Base-by-base conservation (phyloP, 2,329 filamentous ascomycete species). In the Epichloe sylvatica region DNA sequence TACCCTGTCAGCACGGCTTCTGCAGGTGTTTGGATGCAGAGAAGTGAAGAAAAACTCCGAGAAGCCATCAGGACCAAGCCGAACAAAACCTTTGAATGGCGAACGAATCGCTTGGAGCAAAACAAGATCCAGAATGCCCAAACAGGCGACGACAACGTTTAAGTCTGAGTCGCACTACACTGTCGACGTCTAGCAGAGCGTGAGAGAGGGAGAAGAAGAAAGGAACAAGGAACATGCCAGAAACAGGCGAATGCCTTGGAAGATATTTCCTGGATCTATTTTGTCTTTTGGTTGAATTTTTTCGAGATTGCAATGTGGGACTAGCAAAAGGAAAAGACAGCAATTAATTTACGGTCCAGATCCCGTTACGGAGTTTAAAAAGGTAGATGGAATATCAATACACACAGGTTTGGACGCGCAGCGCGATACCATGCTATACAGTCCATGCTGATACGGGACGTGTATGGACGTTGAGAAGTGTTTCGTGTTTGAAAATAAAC, bases 1-100 rank as follows among this genome's bases (percentile, higher is more conserved):
- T 81, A 73, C 62, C 79, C 79, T 1, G 65, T 81, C 50, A 70
- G 68, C 59, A 63, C 60, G 15, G 67, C 68, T 0, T 58, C 66
- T 1, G 61, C 63, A 23, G 59, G 56, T 36, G 55, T 61, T 13
- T 72, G 69, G 69, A 61, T 69, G 63, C 54, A 64, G 54, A 61
- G 69, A 17, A 67, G 66, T 50, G 69, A 71, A 51, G 59, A 66
- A 39, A 66, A 64, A 57, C 57, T 72, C 35, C 60, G 62, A 21
- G 54, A 64, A 7, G 58, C 64, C 2, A 69, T 72, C 61, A 67
- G 49, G 64, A 70, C 49, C 56, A 72, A 65, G 62, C 67, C 69
- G 21, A 55, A 52, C 34, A 62, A 59, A 30, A 60, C 62, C 2
- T 70, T 70, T 50, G 55, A 63, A 45, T 65, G 63, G 63, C 51